Percentiles rank a stretch among this genome's conserved stretches.
Evolutionary conservation across 805 yeast genomes (phyloP).

Genomic region (Maudiozyma turicensis): DNA sequence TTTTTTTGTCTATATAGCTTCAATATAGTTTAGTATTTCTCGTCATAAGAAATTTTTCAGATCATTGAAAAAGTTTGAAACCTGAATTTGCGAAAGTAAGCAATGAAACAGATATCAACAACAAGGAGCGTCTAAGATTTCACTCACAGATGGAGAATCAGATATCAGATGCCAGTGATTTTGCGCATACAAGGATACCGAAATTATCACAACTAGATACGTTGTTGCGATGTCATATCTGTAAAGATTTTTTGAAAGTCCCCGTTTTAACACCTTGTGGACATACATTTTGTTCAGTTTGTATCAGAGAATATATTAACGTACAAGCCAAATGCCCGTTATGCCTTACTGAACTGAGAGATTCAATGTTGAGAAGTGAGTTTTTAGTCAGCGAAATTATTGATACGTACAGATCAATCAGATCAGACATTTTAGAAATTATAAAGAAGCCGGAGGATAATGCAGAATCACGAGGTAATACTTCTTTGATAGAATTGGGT

Average conservation of each 20-base stretch:
- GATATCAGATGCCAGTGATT: conserved; percentile 62
- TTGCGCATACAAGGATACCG: conserved; percentile 48
- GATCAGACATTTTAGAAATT: conserved; percentile 17
- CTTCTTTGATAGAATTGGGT: conserved; percentile 23
- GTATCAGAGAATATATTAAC: conserved; percentile 67
- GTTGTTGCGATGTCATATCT: conserved; percentile 71
- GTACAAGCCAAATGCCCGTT: conserved; percentile 61
- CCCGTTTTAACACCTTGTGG: conserved; percentile 82
- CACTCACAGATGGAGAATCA: conserved; percentile 7
- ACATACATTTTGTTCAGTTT: conserved; percentile 82
- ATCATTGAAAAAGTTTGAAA: too few relatives aligned
- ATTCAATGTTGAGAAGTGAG: conserved; percentile 58
- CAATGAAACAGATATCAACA: background rate
- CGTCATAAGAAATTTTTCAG: background rate
- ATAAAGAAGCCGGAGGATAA: background rate
- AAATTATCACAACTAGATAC: conserved; percentile 53
- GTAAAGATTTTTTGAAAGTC: conserved; percentile 70
- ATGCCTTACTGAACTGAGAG: conserved; percentile 62
- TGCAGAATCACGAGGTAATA: conserved; percentile 3
- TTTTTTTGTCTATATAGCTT: background rate
- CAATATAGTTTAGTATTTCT: background rate
- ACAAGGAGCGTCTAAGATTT: background rate
- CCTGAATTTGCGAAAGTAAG: too few relatives aligned
- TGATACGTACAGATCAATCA: conserved; percentile 37
- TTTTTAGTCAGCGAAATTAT: conserved; percentile 64